phyloP scores from a whole-genome alignment of 208 protist species.

The Trichomonas vaginalis region DNA sequence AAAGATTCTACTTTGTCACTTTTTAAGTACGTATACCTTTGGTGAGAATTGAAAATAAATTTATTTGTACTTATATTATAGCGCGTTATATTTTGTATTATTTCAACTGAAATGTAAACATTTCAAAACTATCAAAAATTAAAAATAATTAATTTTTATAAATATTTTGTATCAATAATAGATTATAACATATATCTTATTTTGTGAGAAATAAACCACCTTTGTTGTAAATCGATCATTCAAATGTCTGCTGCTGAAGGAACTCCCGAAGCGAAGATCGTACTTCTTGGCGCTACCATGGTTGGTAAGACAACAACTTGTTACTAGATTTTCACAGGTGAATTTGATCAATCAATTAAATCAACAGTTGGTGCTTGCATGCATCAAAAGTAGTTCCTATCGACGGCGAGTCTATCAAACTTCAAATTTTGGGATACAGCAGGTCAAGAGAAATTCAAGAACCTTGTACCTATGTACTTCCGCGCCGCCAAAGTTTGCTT shows the following conservation, averaged over 20 bases:
- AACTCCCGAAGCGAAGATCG: background rate
- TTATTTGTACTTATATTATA: too few species aligned
- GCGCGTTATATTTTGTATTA: too few species aligned
- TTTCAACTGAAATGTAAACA: too few species aligned
- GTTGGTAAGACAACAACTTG: background rate
- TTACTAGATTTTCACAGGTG: background rate
- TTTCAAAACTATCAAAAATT: too few species aligned
- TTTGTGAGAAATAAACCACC: too few species aligned
- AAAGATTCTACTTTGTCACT: too few species aligned
- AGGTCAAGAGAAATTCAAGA: background rate
- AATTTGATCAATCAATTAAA: background rate
- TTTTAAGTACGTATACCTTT: too few species aligned
- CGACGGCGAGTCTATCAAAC: background rate
- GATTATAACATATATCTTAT: too few species aligned
- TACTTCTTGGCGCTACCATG: background rate
- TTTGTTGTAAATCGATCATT: too few species aligned
- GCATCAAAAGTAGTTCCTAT: background rate
- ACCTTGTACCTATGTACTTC: background rate
- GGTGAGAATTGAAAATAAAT: too few species aligned
- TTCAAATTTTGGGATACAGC: constrained; percentile 16
- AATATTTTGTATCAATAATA: too few species aligned
- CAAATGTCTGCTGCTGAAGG: background rate
- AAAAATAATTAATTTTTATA: too few species aligned
- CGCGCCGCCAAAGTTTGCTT: background rate
- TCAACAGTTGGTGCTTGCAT: background rate